phyloP scores from a whole-genome alignment of 441 rosid species.

The Sinapis alba region DNA sequence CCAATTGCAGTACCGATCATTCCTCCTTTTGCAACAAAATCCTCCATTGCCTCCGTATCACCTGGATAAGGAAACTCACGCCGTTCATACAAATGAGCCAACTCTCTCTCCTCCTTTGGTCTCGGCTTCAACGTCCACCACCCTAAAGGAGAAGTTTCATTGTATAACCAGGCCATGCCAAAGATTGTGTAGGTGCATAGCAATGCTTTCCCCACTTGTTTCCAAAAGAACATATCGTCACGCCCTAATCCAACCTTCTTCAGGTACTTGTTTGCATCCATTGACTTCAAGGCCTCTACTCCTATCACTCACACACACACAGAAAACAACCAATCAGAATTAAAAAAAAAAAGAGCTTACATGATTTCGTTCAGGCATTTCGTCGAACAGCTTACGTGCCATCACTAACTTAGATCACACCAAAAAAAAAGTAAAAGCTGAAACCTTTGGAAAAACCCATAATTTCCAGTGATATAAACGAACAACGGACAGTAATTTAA shows the following conservation, averaged over 20 bases:
- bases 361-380: slow-evolving; percentile 34
- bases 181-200: slow-evolving; percentile 66
- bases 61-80: slow-evolving; percentile 81
- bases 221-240: slow-evolving; percentile 77
- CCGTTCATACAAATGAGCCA: slow-evolving; percentile 74
- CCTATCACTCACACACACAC: slow-evolving; percentile 41
- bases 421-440: not conserved
- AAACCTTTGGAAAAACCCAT: not conserved
- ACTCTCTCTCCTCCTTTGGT: slow-evolving; percentile 79
- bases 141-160: slow-evolving; percentile 78
- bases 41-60: slow-evolving; percentile 87
- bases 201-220: slow-evolving; percentile 77
- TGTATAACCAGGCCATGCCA: slow-evolving; percentile 72
- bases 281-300: slow-evolving; percentile 51
- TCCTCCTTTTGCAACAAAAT: slow-evolving; percentile 77
- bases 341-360: not conserved
- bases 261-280: slow-evolving; percentile 55
- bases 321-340: not conserved
- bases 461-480: not conserved
- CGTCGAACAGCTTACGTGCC: slow-evolving; percentile 38
- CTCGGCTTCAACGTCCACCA: slow-evolving; percentile 89
- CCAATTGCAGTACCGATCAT: slow-evolving; percentile 75
- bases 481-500: not conserved
- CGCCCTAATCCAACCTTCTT: slow-evolving; percentile 74
- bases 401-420: not conserved